Conservation (phyloP, 495 filamentous ascomycete species). For the Cryomyces minteri region DNA sequence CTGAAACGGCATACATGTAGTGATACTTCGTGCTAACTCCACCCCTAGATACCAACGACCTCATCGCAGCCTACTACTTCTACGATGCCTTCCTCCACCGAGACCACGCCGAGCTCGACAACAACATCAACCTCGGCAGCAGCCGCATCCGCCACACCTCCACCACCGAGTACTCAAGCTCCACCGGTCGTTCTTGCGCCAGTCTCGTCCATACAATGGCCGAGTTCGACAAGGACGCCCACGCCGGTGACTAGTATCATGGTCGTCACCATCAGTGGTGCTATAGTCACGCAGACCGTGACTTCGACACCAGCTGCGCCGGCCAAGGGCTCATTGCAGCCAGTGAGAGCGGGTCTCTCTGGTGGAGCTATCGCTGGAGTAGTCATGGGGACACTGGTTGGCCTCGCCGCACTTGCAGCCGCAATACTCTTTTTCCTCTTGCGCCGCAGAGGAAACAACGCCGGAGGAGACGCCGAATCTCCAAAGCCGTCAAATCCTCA, state of each 20-base stretch:
- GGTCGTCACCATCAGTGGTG: conserved; percentile 7
- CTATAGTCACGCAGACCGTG: conserved; percentile 6
- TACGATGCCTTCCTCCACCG: background rate
- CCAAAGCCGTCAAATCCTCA: background rate
- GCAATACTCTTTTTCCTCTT: conserved; percentile 3
- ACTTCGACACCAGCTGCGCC: conserved; percentile 3
- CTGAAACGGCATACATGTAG: background rate
- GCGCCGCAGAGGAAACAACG: conserved; percentile 1
- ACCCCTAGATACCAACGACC: background rate
- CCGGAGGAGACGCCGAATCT: background rate
- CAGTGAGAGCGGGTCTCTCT: conserved; percentile 3
- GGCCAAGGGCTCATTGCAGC: background rate
- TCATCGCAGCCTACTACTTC: background rate
- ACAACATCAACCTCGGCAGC: background rate
- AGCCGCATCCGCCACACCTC: background rate
- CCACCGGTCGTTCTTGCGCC: no score
- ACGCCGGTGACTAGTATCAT: conserved; percentile 5
- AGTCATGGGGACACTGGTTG: conserved; percentile 6
- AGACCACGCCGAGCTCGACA: background rate
- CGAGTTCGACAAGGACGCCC: background rate
- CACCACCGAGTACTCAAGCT: background rate
- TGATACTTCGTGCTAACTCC: background rate
- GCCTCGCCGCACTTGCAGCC: conserved; percentile 3
- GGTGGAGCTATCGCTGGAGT: conserved; percentile 7
- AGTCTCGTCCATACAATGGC: no score